A percentile compares a stretch with the other conserved stretches of the same genome.
These are phyloP conservation scores for Suillus tomentosus DNA, from an alignment of 768 basidiomycete genomes.

Conservation along the genomic window DNA sequence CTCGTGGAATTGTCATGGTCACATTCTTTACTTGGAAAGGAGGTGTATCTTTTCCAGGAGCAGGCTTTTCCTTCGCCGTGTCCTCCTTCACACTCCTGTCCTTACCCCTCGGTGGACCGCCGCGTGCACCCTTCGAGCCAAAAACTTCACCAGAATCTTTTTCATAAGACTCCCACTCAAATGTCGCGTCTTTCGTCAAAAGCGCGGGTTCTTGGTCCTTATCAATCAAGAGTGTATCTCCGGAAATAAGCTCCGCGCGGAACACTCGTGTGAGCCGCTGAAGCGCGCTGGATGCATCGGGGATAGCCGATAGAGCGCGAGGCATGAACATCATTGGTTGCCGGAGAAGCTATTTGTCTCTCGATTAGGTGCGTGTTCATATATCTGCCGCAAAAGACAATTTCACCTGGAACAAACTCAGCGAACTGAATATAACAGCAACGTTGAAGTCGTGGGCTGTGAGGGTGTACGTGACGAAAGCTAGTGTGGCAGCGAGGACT, in stretches of 20 bases:
- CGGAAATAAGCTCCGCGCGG: slow-evolving; percentile 52
- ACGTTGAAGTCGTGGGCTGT: slow-evolving; percentile 57
- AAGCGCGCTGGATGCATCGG: slow-evolving; percentile 67
- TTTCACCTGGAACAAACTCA: slow-evolving; percentile 57
- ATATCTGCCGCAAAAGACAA: neutral
- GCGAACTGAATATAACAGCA: slow-evolving; percentile 67
- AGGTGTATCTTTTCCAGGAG: slow-evolving; percentile 7
- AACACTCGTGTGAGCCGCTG: slow-evolving; percentile 46
- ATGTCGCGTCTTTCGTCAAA: slow-evolving; percentile 52
- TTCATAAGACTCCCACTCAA: slow-evolving; percentile 59
- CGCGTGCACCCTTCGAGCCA: slow-evolving; percentile 6
- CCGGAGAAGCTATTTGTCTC: slow-evolving; percentile 50
- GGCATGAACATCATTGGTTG: slow-evolving; percentile 73
- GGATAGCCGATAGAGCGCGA: slow-evolving; percentile 58
- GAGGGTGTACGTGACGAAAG: slow-evolving; percentile 66
- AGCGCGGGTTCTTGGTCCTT: slow-evolving; percentile 49
- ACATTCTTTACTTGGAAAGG: slow-evolving; percentile 53
- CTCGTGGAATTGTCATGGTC: slow-evolving; percentile 55
- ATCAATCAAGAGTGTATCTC: slow-evolving; percentile 46
- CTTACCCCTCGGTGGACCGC: slow-evolving; percentile 4
- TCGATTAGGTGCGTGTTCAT: neutral
- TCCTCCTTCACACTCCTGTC: slow-evolving; percentile 9
- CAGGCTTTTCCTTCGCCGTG: slow-evolving; percentile 17
- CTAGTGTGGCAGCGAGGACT: slow-evolving; percentile 63
- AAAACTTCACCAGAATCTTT: slow-evolving; percentile 12